Evolutionary conservation across 441 rosid genomes (phyloP), one percentile per base, ranked within the genome.

Genomic region (Gossypium trilobum): DNA sequence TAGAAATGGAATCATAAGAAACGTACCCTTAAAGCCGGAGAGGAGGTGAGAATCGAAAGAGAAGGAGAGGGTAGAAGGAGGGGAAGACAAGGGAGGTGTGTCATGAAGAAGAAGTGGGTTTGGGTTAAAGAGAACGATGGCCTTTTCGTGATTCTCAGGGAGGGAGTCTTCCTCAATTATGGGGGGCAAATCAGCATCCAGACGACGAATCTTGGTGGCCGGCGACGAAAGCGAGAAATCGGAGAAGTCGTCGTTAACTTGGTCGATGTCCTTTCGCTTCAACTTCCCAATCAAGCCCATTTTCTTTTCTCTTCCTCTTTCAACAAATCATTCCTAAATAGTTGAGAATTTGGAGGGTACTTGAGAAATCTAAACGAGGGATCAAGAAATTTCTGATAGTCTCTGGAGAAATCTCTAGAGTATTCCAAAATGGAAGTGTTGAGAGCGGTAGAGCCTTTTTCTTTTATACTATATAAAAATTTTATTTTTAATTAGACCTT

Each of bases 171-270:
- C 94, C 78, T 85, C 92, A 73, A 85, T 82, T 9, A 87, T 83
- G 29, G 93, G 89, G 55, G 89, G 89, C 69, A 90, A 76, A 44
- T 84, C 91, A 31, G 75, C 77, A 27, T 84, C 89, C 85, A 93
- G 80, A 11, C 97, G 94, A 55, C 96, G 95, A 78, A 91, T 88
- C 82, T 91, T 93, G 5, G 77, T 72, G 36, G 95, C 91, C 0
- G 95, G 98, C 68, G 96, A 84, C 52, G 91, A 87, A 20, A 90
- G 85, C 7, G 93, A 87, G 78, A 93, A 93, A 75, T 93, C 91
- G 31, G 91, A 86, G 81, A 91, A 91, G 0, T 91, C 97, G 14
- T 91, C 87, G 73, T 82, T 82, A 4, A 86, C 87, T 14, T 78
- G 85, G 48, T 91, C 93, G 0, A 93, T 76, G 0, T 86, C 88